Evolutionary conservation across 805 yeast genomes (phyloP).

Genomic region (Blastobotrys terrestris): DNA sequence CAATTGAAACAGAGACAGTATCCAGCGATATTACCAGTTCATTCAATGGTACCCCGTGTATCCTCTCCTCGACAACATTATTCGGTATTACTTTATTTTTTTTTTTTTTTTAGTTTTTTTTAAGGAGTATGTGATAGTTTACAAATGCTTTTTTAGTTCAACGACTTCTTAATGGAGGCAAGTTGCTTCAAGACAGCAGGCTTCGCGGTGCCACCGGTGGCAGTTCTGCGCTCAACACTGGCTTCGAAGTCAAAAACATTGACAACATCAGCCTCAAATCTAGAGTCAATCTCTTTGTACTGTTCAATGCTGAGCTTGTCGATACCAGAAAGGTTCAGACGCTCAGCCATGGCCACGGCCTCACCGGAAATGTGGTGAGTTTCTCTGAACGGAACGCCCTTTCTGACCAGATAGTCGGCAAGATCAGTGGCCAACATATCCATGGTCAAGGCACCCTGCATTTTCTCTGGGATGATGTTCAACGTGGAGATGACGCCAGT

Average conservation of each 20-base stretch:
- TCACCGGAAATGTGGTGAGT: slow-evolving; percentile 98
- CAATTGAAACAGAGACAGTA: too few species aligned
- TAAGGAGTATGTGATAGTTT: too few species aligned
- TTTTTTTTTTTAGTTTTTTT: too few species aligned
- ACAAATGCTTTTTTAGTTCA: neutral
- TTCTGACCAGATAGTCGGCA: slow-evolving; percentile 95
- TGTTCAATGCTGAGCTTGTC: slow-evolving; percentile 76
- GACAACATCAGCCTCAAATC: slow-evolving; percentile 76
- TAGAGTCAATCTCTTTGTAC: slow-evolving; percentile 67
- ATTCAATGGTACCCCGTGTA: too few species aligned
- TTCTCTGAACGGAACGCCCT: slow-evolving; percentile 98
- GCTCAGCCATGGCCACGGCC: slow-evolving; percentile 91
- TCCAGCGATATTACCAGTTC: too few species aligned
- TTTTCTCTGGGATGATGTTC: slow-evolving; percentile 59
- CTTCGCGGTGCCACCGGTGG: slow-evolving; percentile 96
- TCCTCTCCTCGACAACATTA: too few species aligned
- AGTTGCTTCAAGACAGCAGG: slow-evolving; percentile 75
- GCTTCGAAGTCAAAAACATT: slow-evolving; percentile 87
- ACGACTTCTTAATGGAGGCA: neutral
- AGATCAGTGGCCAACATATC: slow-evolving; percentile 98
- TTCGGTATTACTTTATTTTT: too few species aligned
- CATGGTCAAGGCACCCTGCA: slow-evolving; percentile 90
- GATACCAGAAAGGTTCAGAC: slow-evolving; percentile 66
- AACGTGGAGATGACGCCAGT: slow-evolving; percentile 95
- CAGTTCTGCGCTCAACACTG: slow-evolving; percentile 93